Conservation (phyloP, 106 monocot genomes). For the Acorus gramineus region DNA sequence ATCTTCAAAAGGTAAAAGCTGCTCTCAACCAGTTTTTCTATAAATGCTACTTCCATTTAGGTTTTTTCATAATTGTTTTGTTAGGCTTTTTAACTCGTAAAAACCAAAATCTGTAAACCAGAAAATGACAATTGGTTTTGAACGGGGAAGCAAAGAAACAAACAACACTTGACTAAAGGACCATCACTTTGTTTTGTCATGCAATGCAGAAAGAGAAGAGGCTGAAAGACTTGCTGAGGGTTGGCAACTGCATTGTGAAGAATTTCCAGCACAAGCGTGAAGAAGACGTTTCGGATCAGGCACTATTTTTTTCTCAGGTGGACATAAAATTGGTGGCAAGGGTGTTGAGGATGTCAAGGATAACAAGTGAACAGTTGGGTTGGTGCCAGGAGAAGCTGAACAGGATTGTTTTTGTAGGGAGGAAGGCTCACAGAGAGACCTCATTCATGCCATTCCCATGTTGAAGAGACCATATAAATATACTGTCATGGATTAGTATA, state of each 20-base stretch:
- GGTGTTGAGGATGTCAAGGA: conserved; percentile 55
- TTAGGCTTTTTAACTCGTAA: too few species aligned
- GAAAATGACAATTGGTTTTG: too few species aligned
- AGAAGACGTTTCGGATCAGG: conserved; percentile 44
- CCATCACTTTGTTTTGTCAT: conserved; percentile 1
- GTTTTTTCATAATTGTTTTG: background rate
- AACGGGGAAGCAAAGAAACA: too few species aligned
- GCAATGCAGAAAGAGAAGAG: conserved; percentile 74
- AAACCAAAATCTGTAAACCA: too few species aligned
- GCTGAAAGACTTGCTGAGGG: conserved; percentile 55
- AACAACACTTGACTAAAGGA: too few species aligned
- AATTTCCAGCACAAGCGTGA: conserved; percentile 58
- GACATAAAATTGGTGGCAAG: conserved; percentile 72
- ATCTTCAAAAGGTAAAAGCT: conserved; percentile 51
- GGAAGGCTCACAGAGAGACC: conserved; percentile 62
- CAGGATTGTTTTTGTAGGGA: conserved; percentile 41
- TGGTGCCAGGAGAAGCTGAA: conserved; percentile 77
- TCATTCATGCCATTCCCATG: conserved; percentile 76
- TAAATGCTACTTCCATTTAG: background rate
- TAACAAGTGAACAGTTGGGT: conserved; percentile 69
- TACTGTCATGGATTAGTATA: too few species aligned
- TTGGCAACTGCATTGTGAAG: conserved; percentile 69
- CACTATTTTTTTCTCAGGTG: conserved; percentile 76
- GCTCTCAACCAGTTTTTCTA: background rate
- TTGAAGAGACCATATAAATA: conserved; percentile 8